A percentile compares a stretch with the other conserved stretches of the same genome.
These are phyloP conservation scores for Fusarium agapanthi DNA, from an alignment of 2,329 filamentous ascomycete genomes.

Conservation along the genomic window DNA sequence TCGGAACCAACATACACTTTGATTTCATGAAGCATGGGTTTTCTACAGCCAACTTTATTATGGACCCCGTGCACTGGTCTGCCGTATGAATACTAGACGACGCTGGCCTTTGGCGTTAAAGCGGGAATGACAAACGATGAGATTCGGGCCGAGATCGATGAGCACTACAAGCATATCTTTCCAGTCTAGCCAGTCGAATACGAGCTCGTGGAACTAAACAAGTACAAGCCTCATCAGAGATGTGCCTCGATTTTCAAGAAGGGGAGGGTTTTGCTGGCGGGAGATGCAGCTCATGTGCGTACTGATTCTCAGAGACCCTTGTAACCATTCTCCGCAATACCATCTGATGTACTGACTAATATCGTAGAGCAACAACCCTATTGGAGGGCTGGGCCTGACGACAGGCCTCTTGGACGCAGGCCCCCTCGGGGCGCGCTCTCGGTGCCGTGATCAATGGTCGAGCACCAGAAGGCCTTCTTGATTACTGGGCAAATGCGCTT, in stretches of 20 bases:
- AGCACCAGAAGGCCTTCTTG: background rate
- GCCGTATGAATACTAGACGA: background rate
- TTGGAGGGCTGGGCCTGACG: background rate
- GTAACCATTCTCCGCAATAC: accelerated
- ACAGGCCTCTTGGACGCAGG: background rate
- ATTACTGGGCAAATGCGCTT: background rate
- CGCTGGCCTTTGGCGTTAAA: background rate
- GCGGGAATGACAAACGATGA: background rate
- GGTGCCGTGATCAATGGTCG: background rate
- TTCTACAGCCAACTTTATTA: background rate
- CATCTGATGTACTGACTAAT: accelerated
- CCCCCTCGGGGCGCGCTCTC: background rate
- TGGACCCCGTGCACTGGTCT: background rate
- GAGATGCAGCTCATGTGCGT: background rate
- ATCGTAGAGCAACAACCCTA: background rate
- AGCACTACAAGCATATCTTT: background rate
- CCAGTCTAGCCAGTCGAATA: background rate
- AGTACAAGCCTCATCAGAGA: background rate
- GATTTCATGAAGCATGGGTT: background rate
- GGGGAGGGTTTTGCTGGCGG: background rate
- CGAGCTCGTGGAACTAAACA: background rate
- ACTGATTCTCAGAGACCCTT: accelerated
- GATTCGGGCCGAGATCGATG: background rate
- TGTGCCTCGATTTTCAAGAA: background rate
- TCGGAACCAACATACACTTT: background rate